Conservation (phyloP, 2,329 filamentous ascomycete genomes). For the Bipolaris oryzae region DNA sequence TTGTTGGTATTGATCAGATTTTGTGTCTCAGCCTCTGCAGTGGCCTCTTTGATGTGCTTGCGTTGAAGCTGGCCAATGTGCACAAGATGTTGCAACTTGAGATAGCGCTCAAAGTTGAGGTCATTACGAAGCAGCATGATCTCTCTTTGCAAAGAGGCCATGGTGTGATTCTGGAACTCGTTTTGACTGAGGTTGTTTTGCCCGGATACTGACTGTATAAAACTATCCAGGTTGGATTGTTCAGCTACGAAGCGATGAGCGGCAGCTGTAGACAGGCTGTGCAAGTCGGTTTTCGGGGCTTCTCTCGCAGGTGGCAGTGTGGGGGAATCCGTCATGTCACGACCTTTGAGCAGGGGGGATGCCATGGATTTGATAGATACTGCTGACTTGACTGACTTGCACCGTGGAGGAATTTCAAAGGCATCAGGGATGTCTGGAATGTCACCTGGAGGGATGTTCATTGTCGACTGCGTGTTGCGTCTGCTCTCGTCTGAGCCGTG, state of each 20-base stretch:
- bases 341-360: constrained; percentile 52
- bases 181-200: constrained; percentile 34
- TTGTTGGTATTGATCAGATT: constrained; percentile 79
- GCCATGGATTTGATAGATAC: constrained; percentile 53
- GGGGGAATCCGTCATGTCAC: constrained; percentile 64
- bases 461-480: constrained; percentile 61
- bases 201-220: constrained; percentile 35
- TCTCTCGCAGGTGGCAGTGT: constrained; percentile 60
- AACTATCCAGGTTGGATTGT: constrained; percentile 44
- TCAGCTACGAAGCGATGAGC: constrained; percentile 29
- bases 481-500: constrained; percentile 54
- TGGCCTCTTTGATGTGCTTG: constrained; percentile 75
- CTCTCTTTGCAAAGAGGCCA: constrained; percentile 67
- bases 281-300: constrained; percentile 30
- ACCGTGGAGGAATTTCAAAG: constrained; percentile 29
- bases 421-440: constrained; percentile 28
- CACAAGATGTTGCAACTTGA: constrained; percentile 81
- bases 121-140: constrained; percentile 80
- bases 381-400: constrained; percentile 49
- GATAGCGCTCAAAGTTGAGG: constrained; percentile 80
- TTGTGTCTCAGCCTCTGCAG: constrained; percentile 80
- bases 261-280: constrained; percentile 21
- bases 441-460: constrained; percentile 44
- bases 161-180: constrained; percentile 44
- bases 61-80: constrained; percentile 80